A percentile compares a stretch with the other conserved stretches of the same genome.
phyloP scores from a whole-genome alignment of 805 yeast genomes.

The Metschnikowia continentalis region DNA sequence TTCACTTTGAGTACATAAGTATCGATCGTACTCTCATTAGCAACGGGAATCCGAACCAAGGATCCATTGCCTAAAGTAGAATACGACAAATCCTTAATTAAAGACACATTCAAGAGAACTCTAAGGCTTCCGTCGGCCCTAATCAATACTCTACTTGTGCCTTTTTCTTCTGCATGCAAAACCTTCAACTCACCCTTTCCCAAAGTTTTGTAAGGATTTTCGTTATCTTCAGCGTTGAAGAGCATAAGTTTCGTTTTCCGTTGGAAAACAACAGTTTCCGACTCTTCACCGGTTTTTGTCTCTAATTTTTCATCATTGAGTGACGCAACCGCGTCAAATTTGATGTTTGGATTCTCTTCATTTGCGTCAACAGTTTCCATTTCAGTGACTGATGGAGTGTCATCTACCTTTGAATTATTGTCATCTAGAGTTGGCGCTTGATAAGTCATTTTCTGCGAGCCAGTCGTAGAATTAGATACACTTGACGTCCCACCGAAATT shows the following conservation, averaged over 20 bases:
- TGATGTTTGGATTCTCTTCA: conserved; percentile 40
- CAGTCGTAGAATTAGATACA: conserved; percentile 2
- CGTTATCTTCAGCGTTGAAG: conserved; percentile 48
- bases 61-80: conserved; percentile 61
- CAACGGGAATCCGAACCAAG: conserved; percentile 61
- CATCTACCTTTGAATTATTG: not conserved
- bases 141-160: conserved; percentile 66
- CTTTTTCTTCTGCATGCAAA: conserved; percentile 54
- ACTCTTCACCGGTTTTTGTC: conserved; percentile 69
- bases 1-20: conserved; percentile 76
- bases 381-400: not conserved
- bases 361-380: conserved; percentile 20
- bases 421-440: not conserved
- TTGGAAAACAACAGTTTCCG: conserved; percentile 59
- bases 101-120: conserved; percentile 64
- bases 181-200: conserved; percentile 86
- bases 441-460: not conserved
- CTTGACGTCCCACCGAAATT: not conserved
- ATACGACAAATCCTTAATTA: conserved; percentile 58
- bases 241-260: conserved; percentile 71
- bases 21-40: conserved; percentile 48
- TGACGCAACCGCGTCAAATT: conserved; percentile 35
- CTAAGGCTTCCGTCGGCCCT: conserved; percentile 89
- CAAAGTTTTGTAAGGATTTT: conserved; percentile 49
- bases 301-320: conserved; percentile 46